Conservation (phyloP, 2,329 filamentous ascomycete species). For the Aspergillus brunneoviolaceus region DNA sequence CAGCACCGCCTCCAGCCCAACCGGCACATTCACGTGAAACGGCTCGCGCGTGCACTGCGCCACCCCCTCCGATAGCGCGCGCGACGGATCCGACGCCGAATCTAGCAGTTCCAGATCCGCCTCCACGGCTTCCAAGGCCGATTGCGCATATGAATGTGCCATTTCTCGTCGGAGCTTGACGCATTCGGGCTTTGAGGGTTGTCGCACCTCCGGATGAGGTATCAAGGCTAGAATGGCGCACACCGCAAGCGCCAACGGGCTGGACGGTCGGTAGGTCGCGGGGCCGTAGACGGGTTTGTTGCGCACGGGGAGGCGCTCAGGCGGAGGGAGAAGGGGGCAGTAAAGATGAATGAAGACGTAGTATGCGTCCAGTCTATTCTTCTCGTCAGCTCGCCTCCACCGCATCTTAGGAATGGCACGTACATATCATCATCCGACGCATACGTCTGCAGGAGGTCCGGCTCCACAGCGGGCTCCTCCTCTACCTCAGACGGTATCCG, state of each 20-base stretch:
- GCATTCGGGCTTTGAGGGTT: constrained; percentile 20
- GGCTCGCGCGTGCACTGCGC: constrained; percentile 9
- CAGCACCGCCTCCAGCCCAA: constrained; percentile 27
- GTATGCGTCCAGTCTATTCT: constrained; percentile 29
- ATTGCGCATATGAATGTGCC: constrained; percentile 26
- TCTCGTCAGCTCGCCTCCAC: not conserved
- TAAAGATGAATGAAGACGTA: constrained; percentile 33
- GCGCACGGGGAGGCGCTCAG: constrained; percentile 15
- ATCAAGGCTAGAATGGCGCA: constrained; percentile 29
- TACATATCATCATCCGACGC: constrained; percentile 45
- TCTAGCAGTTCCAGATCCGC: constrained; percentile 25
- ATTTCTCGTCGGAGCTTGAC: constrained; percentile 23
- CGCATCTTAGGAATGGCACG: constrained; percentile 14
- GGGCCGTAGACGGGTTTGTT: constrained; percentile 15
- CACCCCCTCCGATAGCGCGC: not conserved
- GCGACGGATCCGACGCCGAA: not conserved
- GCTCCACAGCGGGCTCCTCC: not conserved
- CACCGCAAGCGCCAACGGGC: constrained; percentile 29
- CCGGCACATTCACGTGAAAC: constrained; percentile 21
- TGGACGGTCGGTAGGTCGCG: constrained; percentile 20
- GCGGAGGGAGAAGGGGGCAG: constrained; percentile 30
- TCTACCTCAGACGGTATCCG: not conserved
- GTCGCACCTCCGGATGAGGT: constrained; percentile 23
- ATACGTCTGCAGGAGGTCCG: constrained; percentile 42
- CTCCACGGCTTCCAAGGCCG: constrained; percentile 27